phyloP scores from a whole-genome alignment of 2,329 filamentous ascomycete genomes.

The Aspergillus viridinutans region DNA sequence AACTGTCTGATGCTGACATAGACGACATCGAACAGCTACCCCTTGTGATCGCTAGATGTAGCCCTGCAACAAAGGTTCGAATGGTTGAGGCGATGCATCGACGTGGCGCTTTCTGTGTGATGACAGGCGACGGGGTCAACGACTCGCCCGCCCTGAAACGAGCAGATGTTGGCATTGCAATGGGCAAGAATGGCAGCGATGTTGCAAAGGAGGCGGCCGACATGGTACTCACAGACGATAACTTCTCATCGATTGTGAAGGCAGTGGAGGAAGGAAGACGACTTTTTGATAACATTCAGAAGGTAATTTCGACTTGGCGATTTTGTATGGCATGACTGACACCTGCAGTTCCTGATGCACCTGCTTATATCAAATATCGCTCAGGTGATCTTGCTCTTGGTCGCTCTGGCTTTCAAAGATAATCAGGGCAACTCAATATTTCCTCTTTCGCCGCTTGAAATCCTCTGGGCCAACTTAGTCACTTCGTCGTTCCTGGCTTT shows the following conservation, averaged over 20 bases:
- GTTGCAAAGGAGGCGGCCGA: constrained; percentile 77
- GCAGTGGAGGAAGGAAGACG: constrained; percentile 78
- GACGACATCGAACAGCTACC: constrained; percentile 69
- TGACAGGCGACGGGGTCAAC: constrained; percentile 88
- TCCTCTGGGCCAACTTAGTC: constrained; percentile 89
- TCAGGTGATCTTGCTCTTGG: constrained; percentile 74
- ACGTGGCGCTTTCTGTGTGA: constrained; percentile 70
- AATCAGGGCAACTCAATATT: constrained; percentile 68
- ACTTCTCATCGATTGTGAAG: constrained; percentile 80
- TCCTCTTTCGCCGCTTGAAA: constrained; percentile 77
- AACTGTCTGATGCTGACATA: constrained; percentile 50
- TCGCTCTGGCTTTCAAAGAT: constrained; percentile 78
- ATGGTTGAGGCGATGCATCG: constrained; percentile 88
- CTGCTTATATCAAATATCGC: constrained; percentile 76
- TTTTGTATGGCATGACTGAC: constrained; percentile 26
- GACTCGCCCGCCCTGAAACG: constrained; percentile 76
- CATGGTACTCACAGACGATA: constrained; percentile 65
- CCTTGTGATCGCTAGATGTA: constrained; percentile 77
- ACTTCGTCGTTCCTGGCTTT: constrained; percentile 84
- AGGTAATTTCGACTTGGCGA: constrained; percentile 31
- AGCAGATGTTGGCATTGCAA: constrained; percentile 82
- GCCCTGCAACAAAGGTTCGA: constrained; percentile 79
- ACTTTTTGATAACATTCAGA: constrained; percentile 87
- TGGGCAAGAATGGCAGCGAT: constrained; percentile 79
- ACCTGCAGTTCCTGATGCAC: constrained; percentile 63